Evolutionary conservation across 495 filamentous ascomycete species (phyloP), one percentile per base, ranked within the genome.

Genomic region (Arthonia radiata): DNA sequence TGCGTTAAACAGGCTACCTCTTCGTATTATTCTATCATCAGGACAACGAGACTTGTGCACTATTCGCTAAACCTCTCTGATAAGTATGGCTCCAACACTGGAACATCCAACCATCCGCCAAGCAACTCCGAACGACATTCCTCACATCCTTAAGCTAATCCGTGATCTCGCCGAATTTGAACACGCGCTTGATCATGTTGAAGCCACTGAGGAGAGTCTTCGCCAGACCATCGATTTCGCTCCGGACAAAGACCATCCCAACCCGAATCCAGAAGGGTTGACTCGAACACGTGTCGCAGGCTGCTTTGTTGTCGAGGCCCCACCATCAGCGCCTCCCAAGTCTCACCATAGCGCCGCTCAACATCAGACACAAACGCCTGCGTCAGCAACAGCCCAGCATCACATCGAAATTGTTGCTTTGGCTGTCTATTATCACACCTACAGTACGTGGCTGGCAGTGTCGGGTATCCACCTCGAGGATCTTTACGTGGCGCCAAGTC

Each of bases 401-500:
- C 10, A 13, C n/a, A 13, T 15, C 8, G 13, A 11, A 10, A 38
- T 14, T 0, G 63, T 62, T 3, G 64, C 60, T 28, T 60, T 69
- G 53, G 69, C 63, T 0, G 49, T 75, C 6, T 75, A 63, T 53
- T 79, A 71, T 56, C 56, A 61, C 43, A 76, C 67, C 42, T 79
- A 73, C 42, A 64, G 65, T 31, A 93, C 86, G 4, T 94, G 86
- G 86, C 65, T 71, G 19, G 65, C 71, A 3, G 61, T 61, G 6
- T 72, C 86, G 2, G 86, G 86, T 1, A 80, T 97, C 37, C 92
- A 86, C 41, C 70, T 97, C 8, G 86, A 97, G 43, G 86, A 97
- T 43, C 52, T 97, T 6, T 93, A 75, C 39, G 78, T 97, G 17
- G 53, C 68, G 39, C 61, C 67, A 13, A 49, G 46, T 15, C 70